Evolutionary conservation across 441 rosid genomes (phyloP).

Genomic region (Erodium texanum): DNA sequence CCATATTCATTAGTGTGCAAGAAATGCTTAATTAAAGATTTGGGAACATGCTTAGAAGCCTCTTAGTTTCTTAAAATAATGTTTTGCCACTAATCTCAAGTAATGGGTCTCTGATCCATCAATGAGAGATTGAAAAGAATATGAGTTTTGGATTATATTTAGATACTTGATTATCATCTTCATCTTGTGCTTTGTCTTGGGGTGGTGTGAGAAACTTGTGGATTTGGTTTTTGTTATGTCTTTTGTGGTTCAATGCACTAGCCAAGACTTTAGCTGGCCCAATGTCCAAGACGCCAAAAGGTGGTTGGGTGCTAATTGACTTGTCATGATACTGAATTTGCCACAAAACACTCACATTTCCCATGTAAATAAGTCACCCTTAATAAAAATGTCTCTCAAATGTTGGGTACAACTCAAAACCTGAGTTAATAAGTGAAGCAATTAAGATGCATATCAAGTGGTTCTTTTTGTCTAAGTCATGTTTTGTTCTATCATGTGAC

Average conservation of each 20-base stretch:
- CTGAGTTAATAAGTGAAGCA: no score
- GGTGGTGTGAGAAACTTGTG: constrained; percentile 2
- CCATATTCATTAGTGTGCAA: neutral
- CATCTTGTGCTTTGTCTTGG: neutral
- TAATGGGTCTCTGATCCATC: neutral
- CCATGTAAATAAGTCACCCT: neutral
- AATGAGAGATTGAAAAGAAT: neutral
- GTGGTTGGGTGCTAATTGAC: constrained; percentile 15
- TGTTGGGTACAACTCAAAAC: neutral
- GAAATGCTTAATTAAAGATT: neutral
- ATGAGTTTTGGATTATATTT: constrained; percentile 11
- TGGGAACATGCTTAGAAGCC: constrained; percentile 12
- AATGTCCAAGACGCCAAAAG: neutral
- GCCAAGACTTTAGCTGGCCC: neutral
- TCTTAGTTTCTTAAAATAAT: neutral
- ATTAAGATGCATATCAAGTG: no score
- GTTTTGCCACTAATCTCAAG: neutral
- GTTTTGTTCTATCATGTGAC: neutral
- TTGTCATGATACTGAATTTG: neutral
- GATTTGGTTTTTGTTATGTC: constrained; percentile 17
- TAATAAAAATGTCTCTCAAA: no score
- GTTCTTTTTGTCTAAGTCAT: no score
- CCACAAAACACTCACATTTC: neutral
- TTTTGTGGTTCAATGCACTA: neutral
- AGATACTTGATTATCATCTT: constrained; percentile 6